These are phyloP conservation scores for Taiwanofungus camphoratus DNA, from an alignment of 1,284 basidiomycete genomes.

Conservation along the genomic window DNA sequence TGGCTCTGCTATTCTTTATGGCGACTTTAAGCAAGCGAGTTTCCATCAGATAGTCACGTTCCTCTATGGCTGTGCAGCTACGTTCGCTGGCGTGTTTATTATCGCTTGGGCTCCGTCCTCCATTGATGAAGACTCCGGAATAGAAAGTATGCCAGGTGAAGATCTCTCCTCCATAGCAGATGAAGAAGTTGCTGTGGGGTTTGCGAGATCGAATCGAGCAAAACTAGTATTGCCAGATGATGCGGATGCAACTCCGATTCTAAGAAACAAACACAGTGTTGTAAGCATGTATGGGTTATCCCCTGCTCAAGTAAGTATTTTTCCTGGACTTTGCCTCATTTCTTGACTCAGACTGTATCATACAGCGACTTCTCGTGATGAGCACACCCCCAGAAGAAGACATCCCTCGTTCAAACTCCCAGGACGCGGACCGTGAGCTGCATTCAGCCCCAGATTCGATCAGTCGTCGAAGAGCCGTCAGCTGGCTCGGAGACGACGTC, in stretches of 20 bases:
- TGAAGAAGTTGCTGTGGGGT: slow-evolving; percentile 25
- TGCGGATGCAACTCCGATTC: slow-evolving; percentile 28
- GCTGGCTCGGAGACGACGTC: slow-evolving; percentile 37
- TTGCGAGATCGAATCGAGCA: slow-evolving; percentile 34
- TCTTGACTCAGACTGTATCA: slow-evolving; percentile 3
- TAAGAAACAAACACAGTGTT: slow-evolving; percentile 48
- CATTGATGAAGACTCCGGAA: slow-evolving; percentile 19
- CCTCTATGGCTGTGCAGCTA: slow-evolving; percentile 76
- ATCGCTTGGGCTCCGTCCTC: slow-evolving; percentile 53
- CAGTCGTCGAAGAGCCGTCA: slow-evolving; percentile 37
- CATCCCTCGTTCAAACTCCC: slow-evolving; percentile 18
- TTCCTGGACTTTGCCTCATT: slow-evolving; percentile 2
- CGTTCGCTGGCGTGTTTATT: slow-evolving; percentile 83
- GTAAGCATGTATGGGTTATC: slow-evolving; percentile 64
- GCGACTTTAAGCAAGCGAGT: slow-evolving; percentile 80
- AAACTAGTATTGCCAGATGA: slow-evolving; percentile 41
- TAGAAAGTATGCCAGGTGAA: slow-evolving; percentile 27
- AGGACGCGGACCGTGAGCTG: slow-evolving; percentile 13
- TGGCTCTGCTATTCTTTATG: slow-evolving; percentile 90
- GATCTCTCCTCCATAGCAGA: slow-evolving; percentile 22
- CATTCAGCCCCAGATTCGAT: slow-evolving; percentile 27
- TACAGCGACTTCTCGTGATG: slow-evolving; percentile 53
- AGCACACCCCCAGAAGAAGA: slow-evolving; percentile 56
- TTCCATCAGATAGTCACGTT: slow-evolving; percentile 87
- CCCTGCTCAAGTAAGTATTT: slow-evolving; percentile 53